Evolutionary conservation across 805 yeast species (phyloP).

Genomic region (Schizosaccharomyces octosporus): DNA sequence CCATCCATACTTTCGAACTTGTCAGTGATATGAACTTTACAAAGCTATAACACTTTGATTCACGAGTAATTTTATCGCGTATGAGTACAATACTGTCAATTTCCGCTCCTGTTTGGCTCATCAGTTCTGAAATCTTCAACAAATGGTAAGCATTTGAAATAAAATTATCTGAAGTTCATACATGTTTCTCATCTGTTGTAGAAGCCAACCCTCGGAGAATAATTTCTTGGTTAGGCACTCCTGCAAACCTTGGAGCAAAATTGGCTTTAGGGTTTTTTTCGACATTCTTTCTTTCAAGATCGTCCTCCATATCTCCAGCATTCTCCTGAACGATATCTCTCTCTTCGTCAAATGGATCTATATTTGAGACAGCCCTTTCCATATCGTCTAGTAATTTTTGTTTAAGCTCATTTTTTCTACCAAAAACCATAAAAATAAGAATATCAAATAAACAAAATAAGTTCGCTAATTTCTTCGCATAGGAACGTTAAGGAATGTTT

Average conservation of each 20-base stretch:
- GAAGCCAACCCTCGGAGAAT: background rate
- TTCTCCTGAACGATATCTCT: too few species aligned
- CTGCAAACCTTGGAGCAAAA: background rate
- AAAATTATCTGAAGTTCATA: background rate
- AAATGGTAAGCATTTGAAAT: background rate
- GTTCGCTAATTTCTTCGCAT: too few species aligned
- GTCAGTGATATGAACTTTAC: background rate
- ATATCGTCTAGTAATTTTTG: too few species aligned
- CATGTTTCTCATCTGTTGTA: background rate
- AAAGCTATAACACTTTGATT: background rate
- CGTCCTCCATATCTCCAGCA: background rate
- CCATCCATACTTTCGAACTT: background rate
- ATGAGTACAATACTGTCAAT: background rate
- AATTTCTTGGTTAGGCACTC: background rate
- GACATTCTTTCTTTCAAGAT: background rate
- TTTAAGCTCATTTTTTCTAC: too few species aligned
- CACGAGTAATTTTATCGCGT: background rate
- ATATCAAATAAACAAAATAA: too few species aligned
- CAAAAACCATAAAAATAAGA: too few species aligned
- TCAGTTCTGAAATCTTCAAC: background rate
- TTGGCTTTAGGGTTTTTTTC: background rate
- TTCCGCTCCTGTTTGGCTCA: background rate
- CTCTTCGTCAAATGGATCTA: too few species aligned
- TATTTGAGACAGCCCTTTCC: too few species aligned
- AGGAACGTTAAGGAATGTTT: too few species aligned